Base-by-base conservation (phyloP, 805 yeast species). In the Zygotorulaspora danielsina region DNA sequence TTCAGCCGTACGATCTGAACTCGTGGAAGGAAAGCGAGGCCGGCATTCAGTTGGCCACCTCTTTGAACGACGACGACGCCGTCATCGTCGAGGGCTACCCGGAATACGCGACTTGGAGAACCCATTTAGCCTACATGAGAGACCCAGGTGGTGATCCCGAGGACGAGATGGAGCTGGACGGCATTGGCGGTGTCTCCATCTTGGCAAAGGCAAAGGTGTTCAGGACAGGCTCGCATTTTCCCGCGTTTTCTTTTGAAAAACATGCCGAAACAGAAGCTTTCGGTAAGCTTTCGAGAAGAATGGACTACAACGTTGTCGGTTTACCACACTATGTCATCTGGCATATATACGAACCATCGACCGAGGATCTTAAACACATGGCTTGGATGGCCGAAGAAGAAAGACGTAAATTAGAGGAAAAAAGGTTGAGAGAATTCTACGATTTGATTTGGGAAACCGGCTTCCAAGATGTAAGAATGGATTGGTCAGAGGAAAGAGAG, bases 221-320 rank as follows among this genome's bases (percentile, higher is more conserved):
- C 70, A 72, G 87, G 48, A 67, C 75, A 18, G 98, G 98, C 9
- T 81, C 94, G 2, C 94, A 87, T 66, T 90, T 89, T 73, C 97
- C 98, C 7, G 97, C 96, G 1, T 90, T 90, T 59, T 85, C 96
- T 25, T 90, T 87, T 64, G 84, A 86, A 63, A 87, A 86, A 54
- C 97, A 93, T 61, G 98, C 97, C 3, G 98, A 90, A 61, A 90
- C 97, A 2, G 97, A 93, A 65, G 97, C 95, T 0, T 90, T 93
- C 63, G 98, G 95, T 32, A 88, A 85, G 58, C 72, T 90, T 71
- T 78, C 86, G 51, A 81, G 85, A 50, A 70, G 81, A 46, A 86
- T 90, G 95, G 89, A 90, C 4, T 85, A 75, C 60, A 71, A 80
- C 17, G 97, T 90, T 17, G 73, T 81, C 45, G 97, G 97, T 0